Conservation (phyloP, 352 stramenopile species). For the Halophytophthora batemanensis region DNA sequence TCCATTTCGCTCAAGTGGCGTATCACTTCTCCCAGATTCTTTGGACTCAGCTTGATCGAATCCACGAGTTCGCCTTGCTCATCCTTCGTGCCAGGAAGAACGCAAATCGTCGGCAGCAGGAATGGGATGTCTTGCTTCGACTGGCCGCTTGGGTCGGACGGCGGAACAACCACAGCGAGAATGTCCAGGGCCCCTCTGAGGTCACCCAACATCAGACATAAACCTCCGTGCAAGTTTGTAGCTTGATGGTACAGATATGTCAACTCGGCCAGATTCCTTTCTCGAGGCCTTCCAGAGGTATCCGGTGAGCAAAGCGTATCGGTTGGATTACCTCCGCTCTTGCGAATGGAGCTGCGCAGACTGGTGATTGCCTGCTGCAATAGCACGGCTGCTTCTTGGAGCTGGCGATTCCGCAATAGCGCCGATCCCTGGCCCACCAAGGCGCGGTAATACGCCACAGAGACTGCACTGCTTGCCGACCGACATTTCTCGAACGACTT, state of each 20-base stretch:
- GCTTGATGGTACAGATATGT: constrained; percentile 36
- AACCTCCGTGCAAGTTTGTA: constrained; percentile 40
- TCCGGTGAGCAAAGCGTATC: neutral
- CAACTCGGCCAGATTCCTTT: constrained; percentile 13
- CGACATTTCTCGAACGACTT: constrained; percentile 44
- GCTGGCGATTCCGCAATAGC: constrained; percentile 36
- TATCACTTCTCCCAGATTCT: constrained; percentile 39
- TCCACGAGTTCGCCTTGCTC: constrained; percentile 38
- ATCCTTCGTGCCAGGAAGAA: constrained; percentile 39
- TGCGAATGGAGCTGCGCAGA: constrained; percentile 22
- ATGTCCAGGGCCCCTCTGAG: constrained; percentile 47
- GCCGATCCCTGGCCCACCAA: constrained; percentile 45
- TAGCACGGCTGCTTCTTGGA: constrained; percentile 36
- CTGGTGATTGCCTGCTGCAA: constrained; percentile 40
- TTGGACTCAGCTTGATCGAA: constrained; percentile 41
- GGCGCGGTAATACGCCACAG: constrained; percentile 35
- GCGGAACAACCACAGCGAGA: constrained; percentile 32
- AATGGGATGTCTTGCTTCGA: constrained; percentile 12
- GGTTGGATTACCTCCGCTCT: constrained; percentile 1
- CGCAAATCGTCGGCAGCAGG: constrained; percentile 40
- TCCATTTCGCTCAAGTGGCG: constrained; percentile 56
- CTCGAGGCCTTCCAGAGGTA: neutral
- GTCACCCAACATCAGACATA: constrained; percentile 54
- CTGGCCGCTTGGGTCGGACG: neutral
- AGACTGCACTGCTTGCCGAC: constrained; percentile 15